Evolutionary conservation across 2,329 filamentous ascomycete species (phyloP).

Genomic region (Septoria petroselini): DNA sequence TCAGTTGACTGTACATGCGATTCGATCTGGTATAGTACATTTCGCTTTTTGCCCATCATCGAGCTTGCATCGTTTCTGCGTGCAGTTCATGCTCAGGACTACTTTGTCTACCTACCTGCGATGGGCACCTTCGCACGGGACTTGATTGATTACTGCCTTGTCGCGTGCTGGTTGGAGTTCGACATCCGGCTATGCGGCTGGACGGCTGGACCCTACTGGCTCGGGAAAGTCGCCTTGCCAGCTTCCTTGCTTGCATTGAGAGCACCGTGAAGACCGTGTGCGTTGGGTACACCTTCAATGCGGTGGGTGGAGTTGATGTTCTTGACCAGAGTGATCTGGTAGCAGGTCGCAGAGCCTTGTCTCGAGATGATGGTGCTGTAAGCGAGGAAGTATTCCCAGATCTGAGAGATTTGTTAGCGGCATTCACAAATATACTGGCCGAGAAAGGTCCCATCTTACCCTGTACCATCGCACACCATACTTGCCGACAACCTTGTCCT

Average conservation of each 20-base stretch:
- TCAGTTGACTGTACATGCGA: too few relatives aligned
- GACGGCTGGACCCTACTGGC: constrained; percentile 1
- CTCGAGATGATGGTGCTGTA: constrained; percentile 80
- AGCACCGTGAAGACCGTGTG: constrained; percentile 67
- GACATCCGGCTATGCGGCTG: not conserved
- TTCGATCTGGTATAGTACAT: too few relatives aligned
- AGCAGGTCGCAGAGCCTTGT: constrained; percentile 81
- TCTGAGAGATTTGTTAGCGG: constrained; percentile 47
- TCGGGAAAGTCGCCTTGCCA: constrained; percentile 35
- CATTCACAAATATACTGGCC: constrained; percentile 7
- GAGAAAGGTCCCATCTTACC: constrained; percentile 51
- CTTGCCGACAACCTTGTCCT: constrained; percentile 88
- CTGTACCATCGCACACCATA: constrained; percentile 95
- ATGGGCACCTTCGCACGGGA: not conserved
- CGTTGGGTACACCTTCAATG: constrained; percentile 67
- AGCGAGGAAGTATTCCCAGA: constrained; percentile 89
- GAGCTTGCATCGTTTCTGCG: not conserved
- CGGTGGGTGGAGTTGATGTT: constrained; percentile 86
- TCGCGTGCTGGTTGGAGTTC: not conserved
- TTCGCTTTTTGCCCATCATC: not conserved
- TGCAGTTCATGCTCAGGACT: not conserved
- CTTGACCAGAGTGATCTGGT: constrained; percentile 82
- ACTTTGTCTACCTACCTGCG: not conserved
- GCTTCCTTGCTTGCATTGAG: constrained; percentile 50
- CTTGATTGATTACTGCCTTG: not conserved